A percentile compares a stretch with the other conserved stretches of the same genome.
These are phyloP conservation scores for Hygrophorus russula DNA, from an alignment of 768 basidiomycete genomes.

Conservation along the genomic window DNA sequence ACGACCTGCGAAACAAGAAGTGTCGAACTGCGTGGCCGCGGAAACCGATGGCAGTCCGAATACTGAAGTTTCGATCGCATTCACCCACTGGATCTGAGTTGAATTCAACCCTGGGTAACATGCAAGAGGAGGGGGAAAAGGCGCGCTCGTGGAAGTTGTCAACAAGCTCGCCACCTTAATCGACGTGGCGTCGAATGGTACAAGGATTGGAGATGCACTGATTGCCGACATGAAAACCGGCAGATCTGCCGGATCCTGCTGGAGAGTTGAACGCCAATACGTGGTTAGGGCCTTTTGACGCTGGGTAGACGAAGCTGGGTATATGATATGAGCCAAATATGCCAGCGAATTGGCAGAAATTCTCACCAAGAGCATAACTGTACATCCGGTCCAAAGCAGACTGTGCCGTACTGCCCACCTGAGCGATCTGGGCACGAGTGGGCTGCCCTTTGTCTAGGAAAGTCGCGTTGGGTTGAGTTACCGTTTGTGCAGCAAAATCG, in stretches of 20 bases:
- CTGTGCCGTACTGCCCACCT: slow-evolving; percentile 26
- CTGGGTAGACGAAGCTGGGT: slow-evolving; percentile 46
- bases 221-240: slow-evolving; percentile 35
- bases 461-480: slow-evolving; percentile 29
- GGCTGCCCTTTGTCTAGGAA: slow-evolving; percentile 40
- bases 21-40: slow-evolving; percentile 27
- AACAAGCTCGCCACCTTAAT: slow-evolving; percentile 28
- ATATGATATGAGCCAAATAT: slow-evolving; percentile 5
- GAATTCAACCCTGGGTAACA: slow-evolving; percentile 46
- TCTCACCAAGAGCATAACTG: slow-evolving; percentile 45
- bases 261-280: slow-evolving; percentile 46
- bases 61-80: slow-evolving; percentile 35
- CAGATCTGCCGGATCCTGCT: slow-evolving; percentile 31
- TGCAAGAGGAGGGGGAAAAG: slow-evolving; percentile 48
- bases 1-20: slow-evolving; percentile 41
- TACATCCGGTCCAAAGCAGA: slow-evolving; percentile 47
- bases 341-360: neutral
- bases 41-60: slow-evolving; percentile 35
- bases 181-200: slow-evolving; percentile 50
- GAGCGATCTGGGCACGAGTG: slow-evolving; percentile 28
- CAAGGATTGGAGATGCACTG: slow-evolving; percentile 32
- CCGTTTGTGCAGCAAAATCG: slow-evolving; percentile 47
- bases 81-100: slow-evolving; percentile 28
- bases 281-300: slow-evolving; percentile 31
- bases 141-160: slow-evolving; percentile 23